Evolutionary conservation across 768 basidiomycete genomes (phyloP).

Genomic region (Inosperma sp.): DNA sequence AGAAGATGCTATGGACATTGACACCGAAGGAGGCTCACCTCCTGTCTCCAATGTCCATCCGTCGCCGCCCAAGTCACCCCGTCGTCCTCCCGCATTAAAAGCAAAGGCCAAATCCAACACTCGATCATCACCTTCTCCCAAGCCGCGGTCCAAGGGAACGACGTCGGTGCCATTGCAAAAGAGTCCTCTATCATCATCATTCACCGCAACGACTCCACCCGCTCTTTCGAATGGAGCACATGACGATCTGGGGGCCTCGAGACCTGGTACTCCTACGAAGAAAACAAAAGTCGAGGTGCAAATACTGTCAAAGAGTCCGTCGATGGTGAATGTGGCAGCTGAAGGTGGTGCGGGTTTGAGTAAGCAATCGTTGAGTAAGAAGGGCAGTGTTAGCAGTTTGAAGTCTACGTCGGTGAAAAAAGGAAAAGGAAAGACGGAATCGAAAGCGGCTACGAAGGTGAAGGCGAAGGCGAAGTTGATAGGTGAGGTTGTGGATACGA

Average conservation of each 20-base stretch:
- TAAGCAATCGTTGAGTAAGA: too few species aligned
- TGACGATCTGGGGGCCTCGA: too few species aligned
- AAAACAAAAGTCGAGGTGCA: conserved; percentile 17
- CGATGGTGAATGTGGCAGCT: conserved; percentile 10
- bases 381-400: not conserved
- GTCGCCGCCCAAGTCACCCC: conserved; percentile 4
- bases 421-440: too few species aligned
- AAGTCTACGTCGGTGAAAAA: too few species aligned
- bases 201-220: not conserved
- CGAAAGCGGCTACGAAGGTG: too few species aligned
- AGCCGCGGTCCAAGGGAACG: conserved; percentile 7
- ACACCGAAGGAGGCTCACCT: not conserved
- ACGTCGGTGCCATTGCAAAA: conserved; percentile 6
- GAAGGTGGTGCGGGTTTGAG: not conserved
- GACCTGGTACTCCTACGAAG: conserved; percentile 7
- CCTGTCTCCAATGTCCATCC: conserved; percentile 6
- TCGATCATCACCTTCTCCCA: conserved; percentile 9
- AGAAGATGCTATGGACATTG: conserved; percentile 8
- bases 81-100: not conserved
- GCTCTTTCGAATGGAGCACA: not conserved
- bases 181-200: conserved; percentile 3
- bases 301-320: conserved; percentile 14
- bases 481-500: too few species aligned
- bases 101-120: conserved; percentile 10
- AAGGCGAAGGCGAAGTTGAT: too few species aligned